phyloP scores from a whole-genome alignment of 306 rosid genomes.

The Begonia peltatifolia region DNA sequence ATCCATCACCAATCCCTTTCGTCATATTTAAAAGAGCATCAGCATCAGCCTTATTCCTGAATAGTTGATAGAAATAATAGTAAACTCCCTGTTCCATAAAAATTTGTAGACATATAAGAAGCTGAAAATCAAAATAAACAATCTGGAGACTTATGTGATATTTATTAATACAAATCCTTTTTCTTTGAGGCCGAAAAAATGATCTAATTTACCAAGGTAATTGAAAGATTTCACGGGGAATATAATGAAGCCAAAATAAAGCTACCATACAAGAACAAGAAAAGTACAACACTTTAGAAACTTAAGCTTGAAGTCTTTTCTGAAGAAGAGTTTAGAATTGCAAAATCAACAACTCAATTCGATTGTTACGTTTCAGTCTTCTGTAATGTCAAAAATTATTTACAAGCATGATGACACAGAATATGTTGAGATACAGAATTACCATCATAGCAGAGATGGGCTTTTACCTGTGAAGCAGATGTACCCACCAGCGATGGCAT shows the following conservation, averaged over 20 bases:
- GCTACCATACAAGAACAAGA: not conserved
- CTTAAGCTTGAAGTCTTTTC: too few species aligned
- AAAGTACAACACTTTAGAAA: not conserved
- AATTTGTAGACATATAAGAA: slow-evolving; percentile 34
- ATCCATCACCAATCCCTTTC: slow-evolving; percentile 71
- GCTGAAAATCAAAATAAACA: slow-evolving; percentile 19
- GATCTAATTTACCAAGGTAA: not conserved
- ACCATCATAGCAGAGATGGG: slow-evolving; percentile 12
- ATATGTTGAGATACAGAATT: slow-evolving; percentile 1
- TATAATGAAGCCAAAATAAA: not conserved
- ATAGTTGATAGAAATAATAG: slow-evolving; percentile 99
- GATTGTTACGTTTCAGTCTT: too few species aligned
- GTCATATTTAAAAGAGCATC: slow-evolving; percentile 44
- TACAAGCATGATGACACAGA: too few species aligned
- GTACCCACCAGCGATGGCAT: slow-evolving; percentile 70
- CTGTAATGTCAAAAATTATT: too few species aligned
- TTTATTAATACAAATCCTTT: not conserved
- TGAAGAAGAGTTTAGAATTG: not conserved
- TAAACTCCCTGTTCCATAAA: slow-evolving; percentile 91
- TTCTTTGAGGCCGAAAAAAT: not conserved
- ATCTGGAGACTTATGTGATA: not conserved
- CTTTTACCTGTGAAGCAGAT: slow-evolving; percentile 92
- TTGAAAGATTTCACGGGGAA: not conserved
- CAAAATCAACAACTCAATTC: not conserved
- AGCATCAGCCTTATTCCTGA: slow-evolving; percentile 84